Evolutionary conservation across 2,329 filamentous ascomycete species (phyloP).

Genomic region (Colletotrichum plurivorum): DNA sequence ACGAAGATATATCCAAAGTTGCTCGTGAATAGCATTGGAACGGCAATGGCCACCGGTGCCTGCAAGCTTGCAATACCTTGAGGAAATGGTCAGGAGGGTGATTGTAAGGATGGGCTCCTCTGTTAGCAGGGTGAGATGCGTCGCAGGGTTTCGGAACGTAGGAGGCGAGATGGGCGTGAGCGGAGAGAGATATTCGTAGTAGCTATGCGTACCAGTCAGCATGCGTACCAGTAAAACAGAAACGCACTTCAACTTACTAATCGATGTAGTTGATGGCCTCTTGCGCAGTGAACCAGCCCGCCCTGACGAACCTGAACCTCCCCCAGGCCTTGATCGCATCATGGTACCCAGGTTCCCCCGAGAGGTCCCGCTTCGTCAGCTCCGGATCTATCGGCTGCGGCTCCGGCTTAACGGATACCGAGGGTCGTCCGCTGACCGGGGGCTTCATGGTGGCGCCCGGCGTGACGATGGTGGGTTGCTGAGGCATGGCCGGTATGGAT

Average conservation of each 20-base stretch:
- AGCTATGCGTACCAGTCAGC: slow-evolving; percentile 63
- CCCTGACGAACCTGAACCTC: slow-evolving; percentile 92
- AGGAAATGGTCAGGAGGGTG: slow-evolving; percentile 91
- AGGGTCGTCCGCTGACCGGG: slow-evolving; percentile 9
- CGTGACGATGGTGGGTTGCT: slow-evolving; percentile 37
- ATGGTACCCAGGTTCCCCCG: slow-evolving; percentile 69
- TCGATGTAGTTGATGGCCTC: slow-evolving; percentile 95
- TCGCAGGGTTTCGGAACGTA: slow-evolving; percentile 86
- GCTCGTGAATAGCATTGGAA: slow-evolving; percentile 92
- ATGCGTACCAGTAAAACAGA: neutral
- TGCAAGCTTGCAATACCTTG: slow-evolving; percentile 84
- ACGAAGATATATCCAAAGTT: slow-evolving; percentile 93
- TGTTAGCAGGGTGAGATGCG: slow-evolving; percentile 83
- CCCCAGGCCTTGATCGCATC: slow-evolving; percentile 91
- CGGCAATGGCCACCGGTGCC: slow-evolving; percentile 87
- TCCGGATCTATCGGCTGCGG: slow-evolving; percentile 62
- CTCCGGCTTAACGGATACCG: slow-evolving; percentile 45
- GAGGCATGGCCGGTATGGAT: slow-evolving; percentile 42
- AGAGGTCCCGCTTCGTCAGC: slow-evolving; percentile 59
- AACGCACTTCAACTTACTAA: slow-evolving; percentile 71
- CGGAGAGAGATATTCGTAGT: slow-evolving; percentile 91
- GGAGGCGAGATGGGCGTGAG: slow-evolving; percentile 94
- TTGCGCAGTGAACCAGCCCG: slow-evolving; percentile 94
- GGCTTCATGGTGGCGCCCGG: slow-evolving; percentile 39
- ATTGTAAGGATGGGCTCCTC: slow-evolving; percentile 95